These are phyloP conservation scores for Gracilaria gracilis DNA, from an alignment of 23 red algal species.

Conservation along the genomic window DNA sequence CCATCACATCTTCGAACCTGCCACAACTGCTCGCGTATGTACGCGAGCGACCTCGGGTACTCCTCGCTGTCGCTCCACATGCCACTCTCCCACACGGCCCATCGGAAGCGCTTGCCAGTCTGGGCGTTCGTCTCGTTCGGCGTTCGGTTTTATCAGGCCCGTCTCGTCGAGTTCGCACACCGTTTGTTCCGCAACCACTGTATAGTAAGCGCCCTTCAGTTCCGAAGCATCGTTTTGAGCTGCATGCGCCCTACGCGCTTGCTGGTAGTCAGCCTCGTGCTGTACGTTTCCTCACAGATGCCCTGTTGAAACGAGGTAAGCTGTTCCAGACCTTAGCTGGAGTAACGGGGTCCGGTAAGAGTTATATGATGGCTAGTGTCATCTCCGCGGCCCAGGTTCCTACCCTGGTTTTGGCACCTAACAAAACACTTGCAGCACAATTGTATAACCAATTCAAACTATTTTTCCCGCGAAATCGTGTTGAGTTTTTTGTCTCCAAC, in stretches of 20 bases:
- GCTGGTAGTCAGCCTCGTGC: conserved; percentile 84
- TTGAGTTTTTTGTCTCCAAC: conserved; percentile 88
- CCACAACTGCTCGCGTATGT: conserved; percentile 16
- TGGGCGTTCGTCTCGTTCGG: conserved; percentile 34
- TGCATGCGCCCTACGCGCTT: conserved; percentile 61
- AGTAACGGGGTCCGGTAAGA: conserved; percentile 89
- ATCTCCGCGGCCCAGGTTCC: conserved; percentile 72
- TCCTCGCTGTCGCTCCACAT: conserved; percentile 21
- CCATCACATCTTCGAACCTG: conserved; percentile 16
- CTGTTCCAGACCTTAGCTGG: conserved; percentile 84
- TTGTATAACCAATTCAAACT: conserved; percentile 75
- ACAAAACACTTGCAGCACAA: conserved; percentile 93
- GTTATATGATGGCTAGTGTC: conserved; percentile 88
- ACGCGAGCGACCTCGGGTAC: conserved; percentile 21
- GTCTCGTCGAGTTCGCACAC: neutral
- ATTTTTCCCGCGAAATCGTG: conserved; percentile 81
- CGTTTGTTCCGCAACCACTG: neutral
- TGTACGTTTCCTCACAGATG: conserved; percentile 51
- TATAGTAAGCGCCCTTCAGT: neutral
- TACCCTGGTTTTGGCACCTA: conserved; percentile 85
- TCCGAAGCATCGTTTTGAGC: conserved; percentile 37
- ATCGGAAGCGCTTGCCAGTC: neutral
- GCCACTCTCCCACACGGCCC: conserved; percentile 4
- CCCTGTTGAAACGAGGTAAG: conserved; percentile 14
- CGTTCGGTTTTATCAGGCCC: conserved; percentile 24